Conservation (phyloP, 345 rosid genomes). For the Barbarea vulgaris region DNA sequence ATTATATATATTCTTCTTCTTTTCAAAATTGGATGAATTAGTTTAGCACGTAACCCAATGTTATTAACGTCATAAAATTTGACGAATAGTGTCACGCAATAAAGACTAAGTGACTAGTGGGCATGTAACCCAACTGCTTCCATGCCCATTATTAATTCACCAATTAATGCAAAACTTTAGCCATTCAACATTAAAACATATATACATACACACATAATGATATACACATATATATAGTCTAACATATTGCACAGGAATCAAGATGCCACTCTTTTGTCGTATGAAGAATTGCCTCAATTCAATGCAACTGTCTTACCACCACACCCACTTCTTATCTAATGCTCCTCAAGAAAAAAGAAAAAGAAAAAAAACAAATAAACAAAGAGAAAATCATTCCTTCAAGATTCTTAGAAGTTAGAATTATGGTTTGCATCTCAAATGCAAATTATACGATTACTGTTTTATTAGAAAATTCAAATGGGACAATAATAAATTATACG, state of each 20-base stretch:
- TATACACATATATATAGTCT: too few relatives aligned
- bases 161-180: slow-evolving; percentile 41
- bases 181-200: slow-evolving; percentile 20
- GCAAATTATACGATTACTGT: not conserved
- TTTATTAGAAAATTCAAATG: not conserved
- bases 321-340: slow-evolving; percentile 40
- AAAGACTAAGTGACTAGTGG: slow-evolving; percentile 38
- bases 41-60: slow-evolving; percentile 30
- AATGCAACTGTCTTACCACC: slow-evolving; percentile 42
- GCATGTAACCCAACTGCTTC: slow-evolving; percentile 40
- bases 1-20: not conserved
- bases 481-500: not conserved
- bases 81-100: slow-evolving; percentile 28
- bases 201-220: not conserved
- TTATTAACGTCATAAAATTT: slow-evolving; percentile 23
- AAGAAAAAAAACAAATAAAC: not conserved
- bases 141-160: slow-evolving; percentile 31
- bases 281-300: slow-evolving; percentile 38
- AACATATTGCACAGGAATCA: slow-evolving; percentile 29
- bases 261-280: slow-evolving; percentile 34
- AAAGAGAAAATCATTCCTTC: slow-evolving; percentile 17
- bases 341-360: slow-evolving; percentile 3
- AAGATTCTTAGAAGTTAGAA: slow-evolving; percentile 20
- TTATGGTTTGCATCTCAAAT: slow-evolving; percentile 10
- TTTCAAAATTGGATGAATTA: slow-evolving; percentile 1